Percentiles rank a stretch among this genome's conserved stretches.
Conservation (phyloP, 352 stramenopile genomes). For the Phytophthora crassamura region DNA sequence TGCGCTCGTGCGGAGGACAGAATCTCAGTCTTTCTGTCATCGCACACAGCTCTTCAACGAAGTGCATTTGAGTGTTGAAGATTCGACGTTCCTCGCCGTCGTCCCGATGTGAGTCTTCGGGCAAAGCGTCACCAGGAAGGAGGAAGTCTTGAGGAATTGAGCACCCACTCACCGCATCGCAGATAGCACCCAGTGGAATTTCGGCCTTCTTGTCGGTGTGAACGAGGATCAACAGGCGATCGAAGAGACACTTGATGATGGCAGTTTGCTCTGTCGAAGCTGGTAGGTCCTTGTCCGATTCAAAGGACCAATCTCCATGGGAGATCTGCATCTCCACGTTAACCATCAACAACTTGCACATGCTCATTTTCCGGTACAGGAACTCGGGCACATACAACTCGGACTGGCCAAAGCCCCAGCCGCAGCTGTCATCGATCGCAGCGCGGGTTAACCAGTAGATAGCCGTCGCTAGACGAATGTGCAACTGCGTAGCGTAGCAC, state of each 20-base stretch:
- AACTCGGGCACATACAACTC: conserved; percentile 80
- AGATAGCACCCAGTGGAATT: conserved; percentile 61
- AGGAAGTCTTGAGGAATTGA: conserved; percentile 60
- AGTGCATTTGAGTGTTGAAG: conserved; percentile 75
- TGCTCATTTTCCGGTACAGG: conserved; percentile 79
- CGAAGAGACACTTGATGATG: conserved; percentile 74
- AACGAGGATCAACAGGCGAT: conserved; percentile 61
- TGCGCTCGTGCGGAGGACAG: conserved; percentile 59
- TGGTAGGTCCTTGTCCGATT: conserved; percentile 68
- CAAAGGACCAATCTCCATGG: conserved; percentile 63
- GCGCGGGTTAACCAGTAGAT: conserved; percentile 85
- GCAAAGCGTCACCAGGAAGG: conserved; percentile 38
- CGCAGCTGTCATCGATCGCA: conserved; percentile 81
- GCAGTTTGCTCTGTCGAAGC: conserved; percentile 61
- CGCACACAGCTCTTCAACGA: conserved; percentile 75
- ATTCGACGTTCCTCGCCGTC: conserved; percentile 46
- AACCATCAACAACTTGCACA: conserved; percentile 83
- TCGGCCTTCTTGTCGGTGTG: conserved; percentile 39
- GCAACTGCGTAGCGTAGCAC: conserved; percentile 71
- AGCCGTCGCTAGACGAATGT: conserved; percentile 79
- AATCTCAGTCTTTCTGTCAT: conserved; percentile 81
- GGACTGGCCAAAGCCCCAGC: conserved; percentile 82
- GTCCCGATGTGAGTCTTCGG: conserved; percentile 41
- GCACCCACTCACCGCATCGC: conserved; percentile 54
- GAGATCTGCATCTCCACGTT: conserved; percentile 88